Conservation (phyloP, 768 basidiomycete species). For the Hygrocybe coccinea region DNA sequence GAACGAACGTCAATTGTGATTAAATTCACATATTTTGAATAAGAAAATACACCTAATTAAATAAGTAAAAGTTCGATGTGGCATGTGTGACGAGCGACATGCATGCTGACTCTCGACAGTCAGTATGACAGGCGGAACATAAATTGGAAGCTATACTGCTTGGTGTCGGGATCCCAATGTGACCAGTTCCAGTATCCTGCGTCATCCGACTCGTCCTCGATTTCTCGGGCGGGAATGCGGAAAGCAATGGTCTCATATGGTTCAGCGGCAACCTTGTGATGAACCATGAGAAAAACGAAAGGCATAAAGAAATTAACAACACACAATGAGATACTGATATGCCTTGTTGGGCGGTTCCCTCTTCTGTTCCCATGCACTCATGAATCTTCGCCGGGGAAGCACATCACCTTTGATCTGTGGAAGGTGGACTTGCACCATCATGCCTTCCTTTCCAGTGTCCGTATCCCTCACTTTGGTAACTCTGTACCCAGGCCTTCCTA, state of each 20-base stretch:
- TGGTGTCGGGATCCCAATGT: constrained; percentile 99
- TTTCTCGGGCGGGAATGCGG: constrained; percentile 94
- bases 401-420: constrained; percentile 90
- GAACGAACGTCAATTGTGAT: too few relatives aligned
- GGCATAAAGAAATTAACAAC: constrained; percentile 29
- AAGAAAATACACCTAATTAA: background rate
- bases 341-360: constrained; percentile 92
- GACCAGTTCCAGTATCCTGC: constrained; percentile 96
- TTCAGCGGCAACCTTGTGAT: constrained; percentile 87
- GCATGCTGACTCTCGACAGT: too few relatives aligned
- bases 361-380: constrained; percentile 98
- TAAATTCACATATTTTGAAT: background rate
- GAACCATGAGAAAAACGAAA: constrained; percentile 26
- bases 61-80: background rate
- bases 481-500: constrained; percentile 90
- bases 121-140: constrained; percentile 69
- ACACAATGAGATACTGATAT: constrained; percentile 94
- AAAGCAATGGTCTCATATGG: constrained; percentile 99
- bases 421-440: constrained; percentile 95
- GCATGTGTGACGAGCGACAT: background rate
- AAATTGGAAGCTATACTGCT: constrained; percentile 97
- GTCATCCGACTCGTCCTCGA: constrained; percentile 91
- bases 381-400: constrained; percentile 82
- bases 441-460: constrained; percentile 87
- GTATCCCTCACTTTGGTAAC: constrained; percentile 95